Evolutionary conservation across 2,329 filamentous ascomycete genomes (phyloP).

Genomic region (Tolypocladium guangdongense): DNA sequence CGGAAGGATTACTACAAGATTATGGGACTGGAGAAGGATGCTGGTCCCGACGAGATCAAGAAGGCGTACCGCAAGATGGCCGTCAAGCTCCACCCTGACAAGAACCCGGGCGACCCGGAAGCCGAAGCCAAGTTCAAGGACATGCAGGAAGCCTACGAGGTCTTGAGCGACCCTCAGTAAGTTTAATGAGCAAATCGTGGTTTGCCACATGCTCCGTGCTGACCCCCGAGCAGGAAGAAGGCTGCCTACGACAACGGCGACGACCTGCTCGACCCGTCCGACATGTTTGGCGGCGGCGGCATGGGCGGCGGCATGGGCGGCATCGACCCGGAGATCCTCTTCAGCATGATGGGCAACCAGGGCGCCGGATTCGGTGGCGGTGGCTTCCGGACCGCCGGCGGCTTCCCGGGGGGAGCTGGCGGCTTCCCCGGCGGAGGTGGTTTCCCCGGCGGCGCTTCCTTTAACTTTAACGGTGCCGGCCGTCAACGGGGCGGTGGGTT

Average conservation of each 20-base stretch:
- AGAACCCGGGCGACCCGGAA: conserved; percentile 78
- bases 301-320: conserved; percentile 56
- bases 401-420: conserved; percentile 39
- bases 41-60: conserved; percentile 78
- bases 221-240: conserved; percentile 54
- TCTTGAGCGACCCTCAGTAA: conserved; percentile 84
- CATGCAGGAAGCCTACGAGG: conserved; percentile 94
- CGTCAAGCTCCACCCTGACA: conserved; percentile 91
- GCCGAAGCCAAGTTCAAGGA: conserved; percentile 96
- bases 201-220: conserved; percentile 13
- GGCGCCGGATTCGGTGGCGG: conserved; percentile 28
- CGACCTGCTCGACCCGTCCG: conserved; percentile 76
- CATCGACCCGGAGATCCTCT: conserved; percentile 68
- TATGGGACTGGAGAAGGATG: conserved; percentile 76
- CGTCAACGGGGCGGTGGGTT: conserved; percentile 26
- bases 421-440: conserved; percentile 34
- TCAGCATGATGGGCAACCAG: conserved; percentile 71
- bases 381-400: conserved; percentile 39
- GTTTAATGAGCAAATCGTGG: conserved; percentile 21
- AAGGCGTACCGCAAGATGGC: conserved; percentile 93
- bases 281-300: conserved; percentile 66
- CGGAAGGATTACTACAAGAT: conserved; percentile 99
- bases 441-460: conserved; percentile 26
- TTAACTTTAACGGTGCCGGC: conserved; percentile 37
- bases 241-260: conserved; percentile 86